phyloP scores from a whole-genome alignment of 116 monocot species.

The Trichopus zeylanicus region DNA sequence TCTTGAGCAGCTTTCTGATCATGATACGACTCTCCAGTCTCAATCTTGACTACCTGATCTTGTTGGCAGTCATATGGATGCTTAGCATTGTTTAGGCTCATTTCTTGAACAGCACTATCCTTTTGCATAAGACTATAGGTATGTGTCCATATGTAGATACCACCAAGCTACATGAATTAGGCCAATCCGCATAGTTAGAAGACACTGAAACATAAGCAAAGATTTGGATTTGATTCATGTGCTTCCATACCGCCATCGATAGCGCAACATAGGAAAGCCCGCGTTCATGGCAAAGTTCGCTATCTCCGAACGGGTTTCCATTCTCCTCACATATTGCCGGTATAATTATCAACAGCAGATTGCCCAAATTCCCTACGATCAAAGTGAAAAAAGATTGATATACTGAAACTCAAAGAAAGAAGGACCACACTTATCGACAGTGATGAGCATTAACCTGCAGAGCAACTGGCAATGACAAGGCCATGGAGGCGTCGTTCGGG shows the following conservation, averaged over 20 bases:
- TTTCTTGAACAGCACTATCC: constrained; percentile 19
- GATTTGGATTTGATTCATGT: background rate
- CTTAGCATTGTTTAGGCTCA: background rate
- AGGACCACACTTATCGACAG: background rate
- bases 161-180: constrained; percentile 51
- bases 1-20: constrained; percentile 5
- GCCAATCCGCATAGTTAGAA: no score
- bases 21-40: no score
- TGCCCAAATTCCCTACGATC: constrained; percentile 74
- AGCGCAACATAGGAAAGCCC: constrained; percentile 74
- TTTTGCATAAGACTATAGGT: constrained; percentile 61
- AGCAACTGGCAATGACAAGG: constrained; percentile 60
- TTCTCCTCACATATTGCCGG: constrained; percentile 71
- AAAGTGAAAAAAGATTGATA: background rate
- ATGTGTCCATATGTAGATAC: constrained; percentile 79
- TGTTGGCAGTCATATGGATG: no score
- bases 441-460: constrained; percentile 43
- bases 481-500: constrained; percentile 54
- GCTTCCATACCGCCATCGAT: constrained; percentile 74
- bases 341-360: constrained; percentile 58
- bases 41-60: no score
- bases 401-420: background rate
- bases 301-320: constrained; percentile 52
- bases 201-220: background rate
- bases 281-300: constrained; percentile 27